phyloP scores from a whole-genome alignment of 2,329 filamentous ascomycete genomes.

The Microsporum ferrugineum region DNA sequence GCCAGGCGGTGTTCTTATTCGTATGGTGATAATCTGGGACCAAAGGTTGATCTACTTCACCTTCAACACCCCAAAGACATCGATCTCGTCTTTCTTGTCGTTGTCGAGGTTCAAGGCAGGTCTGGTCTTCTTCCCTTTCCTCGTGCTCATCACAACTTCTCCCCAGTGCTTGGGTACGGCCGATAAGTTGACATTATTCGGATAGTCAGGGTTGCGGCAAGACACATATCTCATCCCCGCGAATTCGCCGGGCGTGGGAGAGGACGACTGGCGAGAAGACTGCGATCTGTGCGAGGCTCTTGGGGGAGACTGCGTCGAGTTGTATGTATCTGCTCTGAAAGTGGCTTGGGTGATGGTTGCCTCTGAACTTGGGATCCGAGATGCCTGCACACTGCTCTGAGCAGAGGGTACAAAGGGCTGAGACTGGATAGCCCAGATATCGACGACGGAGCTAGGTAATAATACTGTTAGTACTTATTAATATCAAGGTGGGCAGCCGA shows the following conservation, averaged over 20 bases:
- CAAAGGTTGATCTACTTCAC: constrained; percentile 14
- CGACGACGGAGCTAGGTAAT: constrained; percentile 30
- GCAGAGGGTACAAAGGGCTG: constrained; percentile 31
- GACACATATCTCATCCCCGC: constrained; percentile 14
- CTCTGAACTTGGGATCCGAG: constrained; percentile 15
- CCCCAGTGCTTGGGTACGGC: constrained; percentile 34
- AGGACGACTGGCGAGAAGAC: constrained; percentile 2
- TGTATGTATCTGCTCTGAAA: constrained; percentile 14
- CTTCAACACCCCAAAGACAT: constrained; percentile 33
- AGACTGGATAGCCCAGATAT: constrained; percentile 36
- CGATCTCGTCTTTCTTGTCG: constrained; percentile 21
- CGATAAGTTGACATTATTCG: constrained; percentile 9
- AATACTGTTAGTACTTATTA: not conserved
- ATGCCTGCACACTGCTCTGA: constrained; percentile 20
- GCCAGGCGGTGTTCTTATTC: not conserved
- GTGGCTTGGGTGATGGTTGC: constrained; percentile 4
- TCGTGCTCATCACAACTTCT: constrained; percentile 33
- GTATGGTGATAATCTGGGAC: too few species aligned
- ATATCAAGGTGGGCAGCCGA: not conserved
- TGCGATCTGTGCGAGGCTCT: constrained; percentile 11
- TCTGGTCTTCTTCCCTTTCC: constrained; percentile 21
- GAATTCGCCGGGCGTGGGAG: constrained; percentile 13
- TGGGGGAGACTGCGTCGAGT: constrained; percentile 11
- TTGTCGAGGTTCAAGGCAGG: constrained; percentile 18
- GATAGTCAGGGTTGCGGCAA: constrained; percentile 5